phyloP scores from a whole-genome alignment of 768 basidiomycete genomes.

The Exsudoporus frostii region DNA sequence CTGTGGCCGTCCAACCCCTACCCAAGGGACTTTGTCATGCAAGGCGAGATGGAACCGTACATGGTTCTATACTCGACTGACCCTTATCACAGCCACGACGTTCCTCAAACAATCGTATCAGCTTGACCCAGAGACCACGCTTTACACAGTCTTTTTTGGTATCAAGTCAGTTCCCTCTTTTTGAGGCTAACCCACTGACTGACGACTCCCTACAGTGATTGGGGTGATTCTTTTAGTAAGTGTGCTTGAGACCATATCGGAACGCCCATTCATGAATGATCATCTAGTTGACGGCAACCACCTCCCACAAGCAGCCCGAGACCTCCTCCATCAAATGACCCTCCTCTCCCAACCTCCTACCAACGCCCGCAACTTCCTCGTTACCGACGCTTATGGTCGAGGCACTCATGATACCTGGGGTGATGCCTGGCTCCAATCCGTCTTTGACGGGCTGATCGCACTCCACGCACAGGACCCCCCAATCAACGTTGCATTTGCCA shows the following conservation, averaged over 20 bases:
- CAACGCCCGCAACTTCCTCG: constrained; percentile 46
- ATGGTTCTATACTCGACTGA: not conserved
- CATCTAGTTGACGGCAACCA: constrained; percentile 43
- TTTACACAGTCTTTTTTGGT: constrained; percentile 53
- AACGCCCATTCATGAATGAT: not conserved
- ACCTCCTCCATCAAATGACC: constrained; percentile 42
- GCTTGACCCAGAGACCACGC: constrained; percentile 44
- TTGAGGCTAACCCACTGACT: not conserved
- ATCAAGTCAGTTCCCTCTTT: constrained; percentile 42
- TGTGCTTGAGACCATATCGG: not conserved
- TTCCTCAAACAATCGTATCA: constrained; percentile 45
- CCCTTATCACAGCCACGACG: constrained; percentile 31
- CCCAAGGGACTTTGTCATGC: constrained; percentile 46
- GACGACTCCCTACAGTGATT: constrained; percentile 34
- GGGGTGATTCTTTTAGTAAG: constrained; percentile 41
- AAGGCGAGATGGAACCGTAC: constrained; percentile 33
- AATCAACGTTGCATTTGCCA: constrained; percentile 43
- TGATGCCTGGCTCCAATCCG: constrained; percentile 44
- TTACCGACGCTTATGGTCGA: constrained; percentile 50
- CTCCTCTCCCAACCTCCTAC: constrained; percentile 49
- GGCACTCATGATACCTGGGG: constrained; percentile 40
- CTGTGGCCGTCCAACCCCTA: constrained; percentile 52
- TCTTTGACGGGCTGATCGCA: constrained; percentile 40
- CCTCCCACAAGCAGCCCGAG: constrained; percentile 42
- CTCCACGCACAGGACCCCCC: constrained; percentile 31